Conservation (phyloP, 495 filamentous ascomycete species). For the Poronia punctata region DNA sequence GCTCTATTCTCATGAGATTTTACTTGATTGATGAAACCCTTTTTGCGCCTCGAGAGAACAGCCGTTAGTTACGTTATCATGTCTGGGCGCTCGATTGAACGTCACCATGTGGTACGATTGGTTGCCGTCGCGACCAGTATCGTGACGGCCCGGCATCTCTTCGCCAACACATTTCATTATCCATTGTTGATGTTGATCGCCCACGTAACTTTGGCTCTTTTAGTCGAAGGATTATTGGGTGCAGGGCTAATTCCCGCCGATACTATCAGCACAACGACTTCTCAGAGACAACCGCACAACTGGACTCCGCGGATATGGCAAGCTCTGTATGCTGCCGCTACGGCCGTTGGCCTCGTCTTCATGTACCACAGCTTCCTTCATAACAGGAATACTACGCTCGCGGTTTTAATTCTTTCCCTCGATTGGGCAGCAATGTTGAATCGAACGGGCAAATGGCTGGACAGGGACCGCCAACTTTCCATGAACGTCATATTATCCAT, state of each 20-base stretch:
- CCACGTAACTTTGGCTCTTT: slow-evolving; percentile 6
- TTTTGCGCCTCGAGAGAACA: neutral
- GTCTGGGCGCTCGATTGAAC: slow-evolving; percentile 2
- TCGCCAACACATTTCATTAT: slow-evolving; percentile 7
- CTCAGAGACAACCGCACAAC: slow-evolving; percentile 4
- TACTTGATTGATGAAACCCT: too few species aligned
- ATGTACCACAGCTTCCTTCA: slow-evolving; percentile 12
- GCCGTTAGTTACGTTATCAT: neutral
- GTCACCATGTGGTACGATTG: slow-evolving; percentile 6
- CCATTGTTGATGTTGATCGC: slow-evolving; percentile 8
- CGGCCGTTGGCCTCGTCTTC: slow-evolving; percentile 9
- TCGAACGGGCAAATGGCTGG: slow-evolving; percentile 5
- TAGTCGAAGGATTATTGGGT: neutral
- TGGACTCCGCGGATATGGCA: slow-evolving; percentile 4
- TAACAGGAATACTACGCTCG: slow-evolving; percentile 9
- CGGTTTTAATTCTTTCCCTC: slow-evolving; percentile 6
- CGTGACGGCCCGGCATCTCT: slow-evolving; percentile 10
- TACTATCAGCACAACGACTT: neutral
- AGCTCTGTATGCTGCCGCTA: slow-evolving; percentile 1
- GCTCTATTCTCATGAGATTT: slow-evolving; percentile 2
- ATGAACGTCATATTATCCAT: slow-evolving; percentile 2
- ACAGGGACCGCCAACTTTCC: neutral
- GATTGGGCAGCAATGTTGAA: slow-evolving; percentile 3
- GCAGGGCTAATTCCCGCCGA: neutral
- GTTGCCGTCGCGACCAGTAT: slow-evolving; percentile 6